Conservation (phyloP, 2,329 filamentous ascomycete genomes). For the Pyricularia grisea region DNA sequence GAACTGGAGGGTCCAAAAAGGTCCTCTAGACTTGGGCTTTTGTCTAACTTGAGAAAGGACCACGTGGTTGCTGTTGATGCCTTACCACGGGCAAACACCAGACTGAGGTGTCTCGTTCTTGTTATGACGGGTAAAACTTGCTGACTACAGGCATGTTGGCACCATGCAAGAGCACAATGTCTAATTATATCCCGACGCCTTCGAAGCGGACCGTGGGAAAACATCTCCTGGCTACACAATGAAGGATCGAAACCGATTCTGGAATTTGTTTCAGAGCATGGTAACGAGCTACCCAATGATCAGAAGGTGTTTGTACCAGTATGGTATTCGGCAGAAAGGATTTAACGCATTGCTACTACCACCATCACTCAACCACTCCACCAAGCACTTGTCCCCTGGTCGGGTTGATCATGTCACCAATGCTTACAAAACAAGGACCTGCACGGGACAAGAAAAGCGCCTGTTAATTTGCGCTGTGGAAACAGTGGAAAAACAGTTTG, state of each 20-base stretch:
- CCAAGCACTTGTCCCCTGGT: not conserved
- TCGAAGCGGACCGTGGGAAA: not conserved
- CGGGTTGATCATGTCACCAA: not conserved
- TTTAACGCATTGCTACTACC: not conserved
- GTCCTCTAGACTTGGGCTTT: not conserved
- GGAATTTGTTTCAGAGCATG: not conserved
- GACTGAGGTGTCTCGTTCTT: not conserved
- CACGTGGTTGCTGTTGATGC: not conserved
- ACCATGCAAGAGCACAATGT: not conserved
- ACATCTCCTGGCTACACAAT: not conserved
- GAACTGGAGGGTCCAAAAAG: not conserved
- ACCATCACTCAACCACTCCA: not conserved
- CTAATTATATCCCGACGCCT: not conserved
- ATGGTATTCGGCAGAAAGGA: not conserved
- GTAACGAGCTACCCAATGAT: not conserved
- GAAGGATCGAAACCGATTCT: not conserved
- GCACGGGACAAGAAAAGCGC: not conserved
- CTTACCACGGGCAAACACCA: not conserved
- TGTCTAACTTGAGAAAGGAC: not conserved
- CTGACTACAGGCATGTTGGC: not conserved
- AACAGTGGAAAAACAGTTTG: not conserved
- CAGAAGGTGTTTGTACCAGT: not conserved
- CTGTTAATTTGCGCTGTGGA: not conserved
- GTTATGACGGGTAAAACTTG: not conserved
- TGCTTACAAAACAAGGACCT: not conserved